Base-by-base conservation (phyloP, 306 rosid genomes). In the Alnus rubra region DNA sequence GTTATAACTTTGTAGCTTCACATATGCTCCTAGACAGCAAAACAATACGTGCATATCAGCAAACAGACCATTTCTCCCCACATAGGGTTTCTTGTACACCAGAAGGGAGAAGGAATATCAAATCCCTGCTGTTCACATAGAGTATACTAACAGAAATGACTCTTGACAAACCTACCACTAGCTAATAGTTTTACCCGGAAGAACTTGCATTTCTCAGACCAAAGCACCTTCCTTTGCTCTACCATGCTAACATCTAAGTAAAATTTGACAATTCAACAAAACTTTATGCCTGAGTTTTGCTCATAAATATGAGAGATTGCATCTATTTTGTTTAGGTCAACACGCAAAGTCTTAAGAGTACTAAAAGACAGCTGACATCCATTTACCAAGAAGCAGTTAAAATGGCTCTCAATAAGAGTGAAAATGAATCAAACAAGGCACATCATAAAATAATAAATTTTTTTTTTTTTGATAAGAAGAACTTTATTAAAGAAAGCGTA, bases 111-210 rank as follows among this genome's bases (percentile, higher is more conserved):
- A 13, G 68, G 44, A 62, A 52, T 52, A 52, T 62, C 68, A 62
- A 30, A 62, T 62, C 39, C 68, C 64, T n/a, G 31, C 68, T 44
- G 31, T 33, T 62, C 68, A 62, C 68, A 62, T 44, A 39, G 37
- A 37, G 48, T 48, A 64, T 64, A 64, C 10, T 13, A 64, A 64
- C 49, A 64, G 16, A 64, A 37, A 37, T 8, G 12, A 15, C 45
- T 42, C 45, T 42, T 42, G 45, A 42, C 7, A 59, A 30, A 4
- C 13, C 65, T 28, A 23, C 6, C 30, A 59, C 65, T 59, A 9
- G 35, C 65, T 28, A 23, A 28, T 28, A 28, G 13, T 59, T 28
- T 59, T 28, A 59, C 65, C 60, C 65, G 28, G 11, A 59, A 10
- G 3, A 12, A 59, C 33, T 59, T 23, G 35, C 37, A 10, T 28